phyloP scores from a whole-genome alignment of 2,329 filamentous ascomycete genomes.

The Claviceps digitariae region DNA sequence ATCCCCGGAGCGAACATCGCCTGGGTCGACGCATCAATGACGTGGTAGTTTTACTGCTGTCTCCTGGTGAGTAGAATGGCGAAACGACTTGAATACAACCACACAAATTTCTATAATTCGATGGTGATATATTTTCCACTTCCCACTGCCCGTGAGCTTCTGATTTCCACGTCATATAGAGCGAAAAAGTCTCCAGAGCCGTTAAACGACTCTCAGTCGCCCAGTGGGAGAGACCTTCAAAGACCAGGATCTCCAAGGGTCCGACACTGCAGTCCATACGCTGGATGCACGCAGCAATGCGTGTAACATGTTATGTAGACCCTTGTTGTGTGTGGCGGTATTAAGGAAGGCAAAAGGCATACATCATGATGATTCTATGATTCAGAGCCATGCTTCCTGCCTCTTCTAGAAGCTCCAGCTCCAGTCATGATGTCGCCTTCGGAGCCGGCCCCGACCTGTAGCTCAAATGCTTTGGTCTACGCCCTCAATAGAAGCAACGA shows the following conservation, averaged over 20 bases:
- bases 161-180: not conserved
- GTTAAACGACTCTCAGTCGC: not conserved
- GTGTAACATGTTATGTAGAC: not conserved
- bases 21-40: not conserved
- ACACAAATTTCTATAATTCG: not conserved
- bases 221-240: not conserved
- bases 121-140: not conserved
- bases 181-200: not conserved
- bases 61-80: not conserved
- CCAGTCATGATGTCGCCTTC: not conserved
- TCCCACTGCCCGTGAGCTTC: not conserved
- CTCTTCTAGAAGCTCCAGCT: conserved; percentile 1
- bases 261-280: not conserved
- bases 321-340: not conserved
- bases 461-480: not conserved
- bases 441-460: not conserved
- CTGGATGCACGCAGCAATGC: not conserved
- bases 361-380: not conserved
- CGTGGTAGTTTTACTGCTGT: not conserved
- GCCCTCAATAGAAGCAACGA: not conserved
- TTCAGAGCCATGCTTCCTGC: not conserved
- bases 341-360: not conserved
- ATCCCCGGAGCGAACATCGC: not conserved
- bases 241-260: not conserved
- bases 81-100: not conserved